Base-by-base conservation (phyloP, 2,329 filamentous ascomycete species). In the Exophiala mesophila region DNA sequence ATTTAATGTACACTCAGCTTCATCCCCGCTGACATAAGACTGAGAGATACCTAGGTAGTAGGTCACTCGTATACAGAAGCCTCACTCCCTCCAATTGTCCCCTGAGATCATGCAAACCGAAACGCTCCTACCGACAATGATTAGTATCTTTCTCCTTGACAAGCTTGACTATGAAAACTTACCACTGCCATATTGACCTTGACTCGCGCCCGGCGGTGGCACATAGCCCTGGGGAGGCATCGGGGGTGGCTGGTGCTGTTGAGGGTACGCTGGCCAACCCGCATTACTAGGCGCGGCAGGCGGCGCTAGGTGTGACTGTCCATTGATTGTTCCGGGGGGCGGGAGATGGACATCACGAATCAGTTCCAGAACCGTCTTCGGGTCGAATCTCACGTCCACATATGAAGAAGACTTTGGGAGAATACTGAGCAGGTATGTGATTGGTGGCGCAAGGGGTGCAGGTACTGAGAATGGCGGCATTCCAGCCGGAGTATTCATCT, bases 391-490 rank as follows among this genome's bases (percentile, higher is more conserved):
- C 28, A 78, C 76, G 15, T 78, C 77, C 39, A 81, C 78, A 63
- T 94, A 96, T 5, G 78, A 73, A 17, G 83, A 77, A 1, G 85
- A 76, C 1, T 78, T 72, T 0, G 88, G 88, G 9, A 94, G 82
- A 47, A 89, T 82, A 53, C 82, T 80, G 8, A 94, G 70, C 20
- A 80, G 63, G 53, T 74, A 72, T 24, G 73, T 71, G 36, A 82
- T 69, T 41, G 80, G 75, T 29, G 85, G 79, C 19, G 90, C 87
- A 26, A 96, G 74, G 1, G 85, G 80, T 2, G 83, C 75, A 8
- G 80, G 74, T 18, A 70, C 64, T 30, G 65, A 61, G 40, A 65
- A 79, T 4, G 80, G 73, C 38, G 79, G 76, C 59, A 63, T 59
- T 34, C 63, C 60, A 3, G 58, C 55, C 6, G 55, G 45, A 38